Percentiles rank a stretch among this genome's conserved stretches.
Evolutionary conservation across 202 grass and related monocot genomes (phyloP).

Genomic region (Dendrocalamus latiflorus): DNA sequence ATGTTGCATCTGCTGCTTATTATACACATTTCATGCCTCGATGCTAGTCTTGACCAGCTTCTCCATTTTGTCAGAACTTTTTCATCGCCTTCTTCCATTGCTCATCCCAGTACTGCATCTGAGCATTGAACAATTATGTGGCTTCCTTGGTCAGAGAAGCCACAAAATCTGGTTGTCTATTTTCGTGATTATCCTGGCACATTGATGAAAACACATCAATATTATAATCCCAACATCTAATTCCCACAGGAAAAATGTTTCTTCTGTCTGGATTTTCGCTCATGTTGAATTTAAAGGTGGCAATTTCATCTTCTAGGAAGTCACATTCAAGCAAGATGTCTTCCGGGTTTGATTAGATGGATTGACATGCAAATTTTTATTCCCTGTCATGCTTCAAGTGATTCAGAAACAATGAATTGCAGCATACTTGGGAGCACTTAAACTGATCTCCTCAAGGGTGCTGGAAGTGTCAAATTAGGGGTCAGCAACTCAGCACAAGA

Average conservation of each 20-base stretch:
- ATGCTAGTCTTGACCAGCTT: conserved; percentile 70
- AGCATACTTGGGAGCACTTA: conserved; percentile 1
- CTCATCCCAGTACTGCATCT: conserved; percentile 73
- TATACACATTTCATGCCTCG: conserved; percentile 31
- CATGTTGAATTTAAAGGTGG: background rate
- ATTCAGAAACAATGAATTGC: conserved; percentile 25
- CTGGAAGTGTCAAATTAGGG: conserved; percentile 31
- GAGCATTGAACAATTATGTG: background rate
- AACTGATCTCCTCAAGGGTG: background rate
- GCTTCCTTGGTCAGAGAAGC: conserved; percentile 8
- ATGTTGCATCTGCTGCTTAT: conserved; percentile 26
- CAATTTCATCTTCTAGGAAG: background rate
- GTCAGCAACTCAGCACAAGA: conserved; percentile 40
- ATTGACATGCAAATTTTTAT: background rate
- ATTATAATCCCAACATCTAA: background rate
- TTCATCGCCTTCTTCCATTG: conserved; percentile 71
- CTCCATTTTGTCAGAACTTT: conserved; percentile 78
- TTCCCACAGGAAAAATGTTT: background rate
- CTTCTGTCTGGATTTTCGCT: background rate
- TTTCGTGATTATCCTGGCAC: background rate
- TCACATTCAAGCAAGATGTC: background rate
- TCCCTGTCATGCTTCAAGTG: conserved; percentile 6
- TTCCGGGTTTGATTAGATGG: background rate
- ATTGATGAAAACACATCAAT: background rate
- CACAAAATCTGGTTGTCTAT: background rate